Conservation (phyloP, 768 basidiomycete species). For the Boletus edulis region DNA sequence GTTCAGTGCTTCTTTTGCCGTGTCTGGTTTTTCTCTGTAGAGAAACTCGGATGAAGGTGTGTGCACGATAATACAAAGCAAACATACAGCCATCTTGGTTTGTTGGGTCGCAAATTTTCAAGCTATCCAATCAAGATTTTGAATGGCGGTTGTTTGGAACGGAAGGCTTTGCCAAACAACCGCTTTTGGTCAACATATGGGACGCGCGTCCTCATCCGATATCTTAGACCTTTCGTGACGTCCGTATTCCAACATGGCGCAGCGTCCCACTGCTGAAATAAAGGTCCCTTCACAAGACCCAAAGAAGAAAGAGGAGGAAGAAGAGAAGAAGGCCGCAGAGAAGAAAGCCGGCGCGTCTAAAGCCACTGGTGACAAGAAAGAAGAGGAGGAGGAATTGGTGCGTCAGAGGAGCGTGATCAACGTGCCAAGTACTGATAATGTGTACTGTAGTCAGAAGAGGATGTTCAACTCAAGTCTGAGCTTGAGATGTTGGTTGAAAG, state of each 20-base stretch:
- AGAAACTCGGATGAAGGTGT: neutral
- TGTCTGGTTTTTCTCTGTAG: conserved; percentile 21
- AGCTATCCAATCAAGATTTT: neutral
- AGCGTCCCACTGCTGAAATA: conserved; percentile 57
- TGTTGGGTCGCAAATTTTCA: neutral
- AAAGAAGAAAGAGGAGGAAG: conserved; percentile 58
- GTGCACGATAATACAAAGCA: neutral
- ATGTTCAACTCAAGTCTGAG: conserved; percentile 88
- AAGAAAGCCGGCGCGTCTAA: conserved; percentile 60
- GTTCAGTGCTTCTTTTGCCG: conserved; percentile 7
- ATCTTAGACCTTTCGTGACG: conserved; percentile 1
- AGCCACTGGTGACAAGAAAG: conserved; percentile 49
- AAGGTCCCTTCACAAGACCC: conserved; percentile 73
- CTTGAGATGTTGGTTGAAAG: conserved; percentile 97
- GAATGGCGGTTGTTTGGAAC: conserved; percentile 29
- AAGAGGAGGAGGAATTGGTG: conserved; percentile 74
- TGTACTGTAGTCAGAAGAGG: conserved; percentile 81
- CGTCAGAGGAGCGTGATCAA: conserved; percentile 32
- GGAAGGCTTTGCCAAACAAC: conserved; percentile 32
- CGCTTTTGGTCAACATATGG: conserved; percentile 21
- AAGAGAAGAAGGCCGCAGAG: conserved; percentile 40
- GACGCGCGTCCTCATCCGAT: conserved; percentile 31
- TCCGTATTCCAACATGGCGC: conserved; percentile 44
- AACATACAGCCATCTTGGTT: conserved; percentile 20
- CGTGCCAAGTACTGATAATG: conserved; percentile 6